These are phyloP conservation scores for Colletotrichum lini DNA, from an alignment of 2,329 filamentous ascomycete species.

Conservation along the genomic window DNA sequence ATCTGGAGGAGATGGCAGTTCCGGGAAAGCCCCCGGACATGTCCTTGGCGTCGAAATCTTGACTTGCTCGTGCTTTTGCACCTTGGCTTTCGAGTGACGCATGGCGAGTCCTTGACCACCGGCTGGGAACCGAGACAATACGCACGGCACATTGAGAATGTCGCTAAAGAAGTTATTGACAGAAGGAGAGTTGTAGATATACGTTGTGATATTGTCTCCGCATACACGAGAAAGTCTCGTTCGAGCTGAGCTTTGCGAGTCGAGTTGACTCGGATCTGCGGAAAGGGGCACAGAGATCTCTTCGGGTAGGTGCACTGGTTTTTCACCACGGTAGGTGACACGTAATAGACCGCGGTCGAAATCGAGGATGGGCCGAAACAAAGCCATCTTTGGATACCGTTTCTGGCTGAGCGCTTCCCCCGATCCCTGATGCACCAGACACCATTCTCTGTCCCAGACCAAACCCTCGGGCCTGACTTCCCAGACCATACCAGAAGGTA, in stretches of 20 bases:
- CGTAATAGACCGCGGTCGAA: slow-evolving; percentile 76
- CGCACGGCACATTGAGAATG: slow-evolving; percentile 83
- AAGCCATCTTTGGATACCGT: slow-evolving; percentile 87
- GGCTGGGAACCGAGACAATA: slow-evolving; percentile 86
- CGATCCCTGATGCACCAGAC: slow-evolving; percentile 88
- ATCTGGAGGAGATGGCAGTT: slow-evolving; percentile 68
- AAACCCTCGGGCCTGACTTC: slow-evolving; percentile 85
- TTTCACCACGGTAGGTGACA: slow-evolving; percentile 65
- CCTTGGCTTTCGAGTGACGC: slow-evolving; percentile 80
- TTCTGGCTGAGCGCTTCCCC: slow-evolving; percentile 91
- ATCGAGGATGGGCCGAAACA: slow-evolving; percentile 83
- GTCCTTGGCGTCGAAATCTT: slow-evolving; percentile 43
- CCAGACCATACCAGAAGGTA: slow-evolving; percentile 78
- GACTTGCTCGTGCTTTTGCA: slow-evolving; percentile 69
- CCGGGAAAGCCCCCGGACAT: slow-evolving; percentile 70
- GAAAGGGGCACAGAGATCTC: slow-evolving; percentile 75
- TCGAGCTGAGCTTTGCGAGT: slow-evolving; percentile 54
- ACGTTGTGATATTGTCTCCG: slow-evolving; percentile 81
- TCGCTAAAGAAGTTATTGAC: slow-evolving; percentile 85
- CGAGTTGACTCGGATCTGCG: slow-evolving; percentile 73
- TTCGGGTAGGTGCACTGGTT: slow-evolving; percentile 45
- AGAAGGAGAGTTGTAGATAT: slow-evolving; percentile 75
- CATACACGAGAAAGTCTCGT: slow-evolving; percentile 79
- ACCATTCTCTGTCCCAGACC: slow-evolving; percentile 97
- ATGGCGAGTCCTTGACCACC: slow-evolving; percentile 71